A percentile compares a stretch with the other conserved stretches of the same genome.
phyloP scores from a whole-genome alignment of 768 basidiomycete genomes.

The Holtermanniella nyarrowii region DNA sequence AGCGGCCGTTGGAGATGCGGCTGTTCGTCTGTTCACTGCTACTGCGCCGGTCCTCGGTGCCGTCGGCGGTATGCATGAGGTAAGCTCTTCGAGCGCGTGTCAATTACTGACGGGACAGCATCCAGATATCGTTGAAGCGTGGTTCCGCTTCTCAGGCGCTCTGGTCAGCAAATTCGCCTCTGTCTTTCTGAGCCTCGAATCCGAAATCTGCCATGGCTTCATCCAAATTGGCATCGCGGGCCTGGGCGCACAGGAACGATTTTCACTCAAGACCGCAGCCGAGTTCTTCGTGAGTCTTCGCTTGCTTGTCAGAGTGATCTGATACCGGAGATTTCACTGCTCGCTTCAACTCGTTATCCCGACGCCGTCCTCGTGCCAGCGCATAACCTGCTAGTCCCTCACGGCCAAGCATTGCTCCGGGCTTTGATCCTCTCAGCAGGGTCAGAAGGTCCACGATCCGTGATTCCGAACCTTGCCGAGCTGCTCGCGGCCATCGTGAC shows the following conservation, averaged over 20 bases:
- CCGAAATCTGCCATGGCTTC: constrained; percentile 55
- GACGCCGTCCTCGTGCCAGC: constrained; percentile 42
- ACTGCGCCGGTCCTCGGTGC: constrained; percentile 13
- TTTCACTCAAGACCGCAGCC: constrained; percentile 70
- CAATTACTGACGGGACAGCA: constrained; percentile 48
- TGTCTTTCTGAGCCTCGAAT: constrained; percentile 45
- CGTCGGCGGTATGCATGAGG: constrained; percentile 25
- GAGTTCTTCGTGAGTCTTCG: constrained; percentile 61
- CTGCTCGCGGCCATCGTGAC: constrained; percentile 59
- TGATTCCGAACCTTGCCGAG: constrained; percentile 73
- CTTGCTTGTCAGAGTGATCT: constrained; percentile 49
- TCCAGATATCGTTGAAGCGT: constrained; percentile 81
- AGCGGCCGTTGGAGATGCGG: constrained; percentile 26
- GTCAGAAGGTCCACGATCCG: constrained; percentile 70
- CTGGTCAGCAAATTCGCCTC: constrained; percentile 35
- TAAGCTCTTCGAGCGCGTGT: constrained; percentile 7
- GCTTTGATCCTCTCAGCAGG: constrained; percentile 72
- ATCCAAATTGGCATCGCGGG: constrained; percentile 60
- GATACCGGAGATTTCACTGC: constrained; percentile 56
- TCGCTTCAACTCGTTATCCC: constrained; percentile 50
- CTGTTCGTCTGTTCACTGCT: constrained; percentile 15
- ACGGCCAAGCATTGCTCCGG: constrained; percentile 49
- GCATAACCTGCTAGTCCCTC: constrained; percentile 48
- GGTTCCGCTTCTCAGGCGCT: constrained; percentile 71
- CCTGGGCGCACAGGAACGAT: constrained; percentile 67